A percentile compares a stretch with the other conserved stretches of the same genome.
Evolutionary conservation across 116 monocot genomes (phyloP).

Genomic region (Dioscorea cayenensis): DNA sequence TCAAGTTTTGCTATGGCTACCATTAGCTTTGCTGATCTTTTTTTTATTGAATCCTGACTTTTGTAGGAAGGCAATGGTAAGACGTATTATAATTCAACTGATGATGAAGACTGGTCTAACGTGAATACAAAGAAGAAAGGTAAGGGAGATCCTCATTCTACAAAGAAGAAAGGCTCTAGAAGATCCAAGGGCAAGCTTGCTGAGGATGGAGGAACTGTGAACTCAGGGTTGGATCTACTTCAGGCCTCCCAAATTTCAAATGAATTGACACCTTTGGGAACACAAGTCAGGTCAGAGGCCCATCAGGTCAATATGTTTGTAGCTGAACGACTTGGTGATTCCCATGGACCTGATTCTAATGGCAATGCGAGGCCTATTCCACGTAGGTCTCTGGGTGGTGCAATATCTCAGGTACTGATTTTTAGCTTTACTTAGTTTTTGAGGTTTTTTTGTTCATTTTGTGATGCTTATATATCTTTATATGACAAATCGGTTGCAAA

Average conservation of each 20-base stretch:
- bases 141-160: constrained; percentile 14
- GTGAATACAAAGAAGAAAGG: constrained; percentile 23
- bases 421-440: not conserved
- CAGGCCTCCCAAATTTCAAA: constrained; percentile 4
- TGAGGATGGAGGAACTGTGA: not conserved
- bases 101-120: constrained; percentile 66
- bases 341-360: constrained; percentile 12
- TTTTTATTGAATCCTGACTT: constrained; percentile 9
- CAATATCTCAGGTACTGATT: constrained; percentile 17
- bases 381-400: constrained; percentile 5
- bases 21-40: not conserved
- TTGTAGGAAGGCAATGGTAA: constrained; percentile 63
- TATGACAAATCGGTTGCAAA: not conserved
- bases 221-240: not conserved
- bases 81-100: constrained; percentile 53
- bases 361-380: not conserved
- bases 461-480: not conserved
- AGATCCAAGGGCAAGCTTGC: not conserved
- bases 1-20: not conserved
- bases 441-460: not conserved
- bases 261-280: constrained; percentile 2
- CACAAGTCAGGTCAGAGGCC: constrained; percentile 1
- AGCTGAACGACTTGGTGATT: not conserved
- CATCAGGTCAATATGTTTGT: not conserved
- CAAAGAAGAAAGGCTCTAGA: constrained; percentile 6